A percentile compares a stretch with the other conserved stretches of the same genome.
These are phyloP conservation scores for Gnomoniopsis sp. DNA, from an alignment of 2,329 filamentous ascomycete genomes.

Conservation along the genomic window DNA sequence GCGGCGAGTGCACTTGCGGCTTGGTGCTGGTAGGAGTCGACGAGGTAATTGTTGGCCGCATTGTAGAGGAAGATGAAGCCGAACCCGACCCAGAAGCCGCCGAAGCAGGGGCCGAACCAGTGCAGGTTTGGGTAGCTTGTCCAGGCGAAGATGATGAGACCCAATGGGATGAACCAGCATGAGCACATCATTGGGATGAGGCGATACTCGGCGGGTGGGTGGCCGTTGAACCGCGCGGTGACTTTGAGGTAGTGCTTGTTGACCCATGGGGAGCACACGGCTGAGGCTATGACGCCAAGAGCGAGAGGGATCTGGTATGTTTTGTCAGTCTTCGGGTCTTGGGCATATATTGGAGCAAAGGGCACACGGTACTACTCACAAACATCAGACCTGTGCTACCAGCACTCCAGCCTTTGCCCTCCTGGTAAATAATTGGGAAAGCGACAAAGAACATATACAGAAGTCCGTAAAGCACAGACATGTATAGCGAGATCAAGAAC, in stretches of 20 bases:
- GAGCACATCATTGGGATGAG: conserved; percentile 79
- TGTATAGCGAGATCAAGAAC: conserved; percentile 78
- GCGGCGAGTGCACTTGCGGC: conserved; percentile 78
- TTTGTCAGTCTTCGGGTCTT: background rate
- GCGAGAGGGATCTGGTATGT: conserved; percentile 62
- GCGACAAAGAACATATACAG: conserved; percentile 77
- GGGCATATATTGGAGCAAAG: background rate
- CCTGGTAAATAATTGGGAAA: conserved; percentile 68
- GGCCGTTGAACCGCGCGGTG: conserved; percentile 60
- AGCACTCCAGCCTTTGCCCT: conserved; percentile 74
- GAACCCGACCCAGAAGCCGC: conserved; percentile 70
- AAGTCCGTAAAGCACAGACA: conserved; percentile 75
- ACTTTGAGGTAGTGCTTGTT: conserved; percentile 77
- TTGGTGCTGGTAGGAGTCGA: conserved; percentile 64
- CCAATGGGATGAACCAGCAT: conserved; percentile 67
- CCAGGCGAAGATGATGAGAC: conserved; percentile 59
- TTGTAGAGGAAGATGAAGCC: conserved; percentile 85
- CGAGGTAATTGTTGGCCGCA: conserved; percentile 71
- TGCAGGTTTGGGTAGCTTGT: conserved; percentile 60
- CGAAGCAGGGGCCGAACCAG: conserved; percentile 71
- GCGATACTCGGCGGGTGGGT: conserved; percentile 72
- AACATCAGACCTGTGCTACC: conserved; percentile 81
- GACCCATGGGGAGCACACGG: conserved; percentile 65
- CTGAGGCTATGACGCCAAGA: conserved; percentile 67
- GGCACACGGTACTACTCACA: conserved; percentile 15